Evolutionary conservation across 2,329 filamentous ascomycete species (phyloP), one percentile per base, ranked within the genome.

Genomic region (Aspergillus sp.): DNA sequence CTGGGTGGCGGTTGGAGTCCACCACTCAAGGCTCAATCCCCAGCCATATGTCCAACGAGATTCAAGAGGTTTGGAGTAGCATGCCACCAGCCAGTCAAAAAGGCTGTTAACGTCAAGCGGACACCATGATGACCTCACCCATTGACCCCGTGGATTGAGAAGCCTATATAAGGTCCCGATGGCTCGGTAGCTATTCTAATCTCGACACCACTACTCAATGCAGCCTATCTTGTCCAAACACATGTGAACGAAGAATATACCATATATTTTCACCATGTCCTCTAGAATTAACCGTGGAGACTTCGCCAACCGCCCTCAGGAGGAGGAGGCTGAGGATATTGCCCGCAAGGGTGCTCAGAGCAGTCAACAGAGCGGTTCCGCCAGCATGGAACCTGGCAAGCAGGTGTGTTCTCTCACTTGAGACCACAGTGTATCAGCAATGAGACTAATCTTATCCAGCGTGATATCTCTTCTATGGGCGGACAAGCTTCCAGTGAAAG

Each of bases 391-490:
- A 40, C 49, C 63, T n/a, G 51, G 62, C 35, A 69, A 68, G 46
- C 60, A 69, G 57, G 66, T 69, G 51, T 24, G 19, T 41, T n/a
- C 17, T 20, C 22, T 9, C n/a, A n/a, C 17, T 35, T 6, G n/a
- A 35, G 35, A 33, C 35, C 14, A 3, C 16, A 38, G 16, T 41
- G 38, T 9, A 41, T 5, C 8, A 20, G 2, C 0, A 11, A 5
- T 16, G 22, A 7, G 26, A 24, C 33, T 52, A 11, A 49, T 44
- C 1, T 26, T 24, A 11, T 7, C 43, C 11, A 82, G 80, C 69
- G 72, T 17, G 74, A 82, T 1, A 82, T 83, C 53, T 80, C 81
- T 1, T 82, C 80, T 11, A 71, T 73, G 63, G 81, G 80, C 7
- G 80, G 78, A 3, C 68, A 81, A 52, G 75, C 78, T 0, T 82